phyloP scores from a whole-genome alignment of 352 stramenopile genomes.

The Thalassiosira livingstoniorum region DNA sequence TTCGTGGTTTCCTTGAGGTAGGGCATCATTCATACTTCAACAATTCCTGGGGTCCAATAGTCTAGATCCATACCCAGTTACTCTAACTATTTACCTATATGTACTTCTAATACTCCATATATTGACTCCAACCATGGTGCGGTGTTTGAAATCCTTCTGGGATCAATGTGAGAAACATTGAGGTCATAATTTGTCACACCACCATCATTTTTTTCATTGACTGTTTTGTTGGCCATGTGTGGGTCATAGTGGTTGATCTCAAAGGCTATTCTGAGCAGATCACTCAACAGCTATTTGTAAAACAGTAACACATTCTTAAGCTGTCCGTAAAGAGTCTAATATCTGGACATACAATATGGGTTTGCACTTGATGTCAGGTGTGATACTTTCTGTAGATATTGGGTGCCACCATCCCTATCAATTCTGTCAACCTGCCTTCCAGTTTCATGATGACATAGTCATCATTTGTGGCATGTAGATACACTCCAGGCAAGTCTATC shows the following conservation, averaged over 20 bases:
- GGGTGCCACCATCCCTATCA: slow-evolving; percentile 1
- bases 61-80: slow-evolving; percentile 22
- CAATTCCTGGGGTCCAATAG: too few relatives aligned
- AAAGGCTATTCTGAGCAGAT: slow-evolving; percentile 4
- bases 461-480: slow-evolving; percentile 14
- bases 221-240: slow-evolving; percentile 31
- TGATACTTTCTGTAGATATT: slow-evolving; percentile 19
- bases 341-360: background rate
- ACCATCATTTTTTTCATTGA: slow-evolving; percentile 38
- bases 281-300: slow-evolving; percentile 4
- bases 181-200: slow-evolving; percentile 23
- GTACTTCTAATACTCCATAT: slow-evolving; percentile 9
- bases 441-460: slow-evolving; percentile 3
- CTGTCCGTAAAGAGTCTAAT: slow-evolving; percentile 12
- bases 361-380: background rate
- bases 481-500: slow-evolving; percentile 16
- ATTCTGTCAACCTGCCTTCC: background rate
- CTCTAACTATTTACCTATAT: slow-evolving; percentile 20
- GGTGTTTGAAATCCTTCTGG: slow-evolving; percentile 8
- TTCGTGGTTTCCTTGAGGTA: slow-evolving; percentile 4
- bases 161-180: slow-evolving; percentile 53
- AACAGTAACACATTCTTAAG: slow-evolving; percentile 3
- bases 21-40: too few relatives aligned
- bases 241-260: slow-evolving; percentile 37
- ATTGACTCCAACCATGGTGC: background rate